Percentiles rank a stretch among this genome's conserved stretches.
These are phyloP conservation scores for Mycosphaerella sp. DNA, from an alignment of 2,329 filamentous ascomycete species.

Conservation along the genomic window DNA sequence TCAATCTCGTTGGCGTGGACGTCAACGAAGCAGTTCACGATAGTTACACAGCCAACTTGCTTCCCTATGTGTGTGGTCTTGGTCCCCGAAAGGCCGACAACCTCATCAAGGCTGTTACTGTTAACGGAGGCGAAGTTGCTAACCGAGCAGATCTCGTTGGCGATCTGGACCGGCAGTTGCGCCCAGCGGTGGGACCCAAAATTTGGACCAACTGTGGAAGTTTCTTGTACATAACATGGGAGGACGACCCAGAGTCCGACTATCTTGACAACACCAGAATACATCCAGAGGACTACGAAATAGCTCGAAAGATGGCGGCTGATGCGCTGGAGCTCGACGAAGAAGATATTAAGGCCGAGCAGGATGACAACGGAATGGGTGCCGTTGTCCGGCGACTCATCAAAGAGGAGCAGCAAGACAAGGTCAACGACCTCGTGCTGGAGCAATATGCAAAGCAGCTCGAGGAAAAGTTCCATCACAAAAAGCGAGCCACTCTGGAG, in stretches of 20 bases:
- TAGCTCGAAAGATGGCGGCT: slow-evolving; percentile 96
- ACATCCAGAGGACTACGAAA: slow-evolving; percentile 96
- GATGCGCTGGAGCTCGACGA: slow-evolving; percentile 95
- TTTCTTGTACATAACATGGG: slow-evolving; percentile 81
- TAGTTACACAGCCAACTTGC: slow-evolving; percentile 72
- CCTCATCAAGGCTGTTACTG: slow-evolving; percentile 81
- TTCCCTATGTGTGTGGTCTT: slow-evolving; percentile 86
- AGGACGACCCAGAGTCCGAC: slow-evolving; percentile 58
- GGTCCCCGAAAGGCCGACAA: slow-evolving; percentile 85
- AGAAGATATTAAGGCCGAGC: slow-evolving; percentile 93
- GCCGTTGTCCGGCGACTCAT: slow-evolving; percentile 94
- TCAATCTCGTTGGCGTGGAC: slow-evolving; percentile 92
- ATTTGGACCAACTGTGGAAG: slow-evolving; percentile 97
- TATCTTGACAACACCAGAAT: slow-evolving; percentile 95
- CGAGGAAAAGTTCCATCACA: slow-evolving; percentile 84
- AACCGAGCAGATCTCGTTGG: slow-evolving; percentile 84
- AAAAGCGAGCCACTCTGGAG: slow-evolving; percentile 91
- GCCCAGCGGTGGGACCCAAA: slow-evolving; percentile 72
- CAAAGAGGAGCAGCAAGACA: slow-evolving; percentile 85
- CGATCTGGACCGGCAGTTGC: slow-evolving; percentile 57
- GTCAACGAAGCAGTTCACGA: slow-evolving; percentile 87
- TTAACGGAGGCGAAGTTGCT: slow-evolving; percentile 78
- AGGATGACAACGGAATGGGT: slow-evolving; percentile 78
- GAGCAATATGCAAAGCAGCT: slow-evolving; percentile 97
- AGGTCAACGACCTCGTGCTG: slow-evolving; percentile 90